Base-by-base conservation (phyloP, 2,329 filamentous ascomycete genomes). In the Thielaviopsis ethacetica region DNA sequence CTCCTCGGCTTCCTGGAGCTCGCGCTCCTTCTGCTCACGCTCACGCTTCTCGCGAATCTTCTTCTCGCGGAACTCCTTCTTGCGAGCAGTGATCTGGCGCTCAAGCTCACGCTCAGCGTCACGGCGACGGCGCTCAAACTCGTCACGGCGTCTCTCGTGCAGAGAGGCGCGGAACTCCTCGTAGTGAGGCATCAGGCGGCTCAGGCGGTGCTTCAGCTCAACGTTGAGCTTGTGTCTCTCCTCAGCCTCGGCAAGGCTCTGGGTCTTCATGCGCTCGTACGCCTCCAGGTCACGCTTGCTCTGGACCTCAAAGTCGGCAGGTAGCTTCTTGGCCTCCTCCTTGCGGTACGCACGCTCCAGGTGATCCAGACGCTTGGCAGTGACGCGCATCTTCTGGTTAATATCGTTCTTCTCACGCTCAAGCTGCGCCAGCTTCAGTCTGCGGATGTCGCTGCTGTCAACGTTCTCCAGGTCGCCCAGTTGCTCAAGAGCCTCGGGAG, bases 401-500 rank as follows among this genome's bases (percentile, higher is more conserved):
- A 96, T 84, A 68, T 93, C 90, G 68, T 91, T 95, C 85, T 97
- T 98, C 78, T 97, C 93, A 66, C 91, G 91, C 75, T 97, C 93
- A 12, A 98, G 82, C 72, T 95, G 91, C 62, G 88, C 86, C 60
- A 98, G 81, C 78, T 97, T 97, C 75, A 98, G 86, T 65, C 88
- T 86, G 70, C 93, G 91, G 66, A 98, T 87, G 63, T 86, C 85
- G 71, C 89, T 90, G 71, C 84, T 88, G 72, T 97, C 91, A 60
- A 96, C 80, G 64, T 88, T 88, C 63, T 93, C 85, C 59, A 96
- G 77, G 66, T 96, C 83, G 59, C 86, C 84, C 59, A 88, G 73
- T 66, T 90, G 89, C 64, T 84, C 78, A 51, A 83, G 73, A 56
- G 75, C 80, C 76, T 94, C 94, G 64, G 86, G 82, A 62, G 85